Base-by-base conservation (phyloP, 1,284 basidiomycete species). In the Boletus semigastroideus region DNA sequence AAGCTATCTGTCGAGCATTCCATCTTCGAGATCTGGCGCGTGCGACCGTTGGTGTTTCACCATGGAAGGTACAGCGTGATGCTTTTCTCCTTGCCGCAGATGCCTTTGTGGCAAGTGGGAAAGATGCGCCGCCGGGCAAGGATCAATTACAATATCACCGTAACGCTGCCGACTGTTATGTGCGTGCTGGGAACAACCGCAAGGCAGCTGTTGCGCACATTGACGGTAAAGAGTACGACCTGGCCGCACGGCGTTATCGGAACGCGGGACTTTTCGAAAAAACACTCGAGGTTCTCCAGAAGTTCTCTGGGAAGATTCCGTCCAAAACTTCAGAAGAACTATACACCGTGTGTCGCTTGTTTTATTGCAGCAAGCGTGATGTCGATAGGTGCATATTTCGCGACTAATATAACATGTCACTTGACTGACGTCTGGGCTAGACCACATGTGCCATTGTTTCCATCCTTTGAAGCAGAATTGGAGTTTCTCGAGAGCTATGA, bases 401-500 rank as follows among this genome's bases (percentile, higher is more conserved):
- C 34, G 47, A 17, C n/a, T 36, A 1, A 33, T 52, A 19, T 43
- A 17, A 31, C 36, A 45, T 51, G 6, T 6, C n/a, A n/a, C 17
- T n/a, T 36, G 16, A 13, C 46, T 52, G 11, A 30, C 16, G 5
- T 25, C n/a, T 34, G 37, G 9, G 12, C 55, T 82, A 86, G 56
- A 74, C 69, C 67, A 22, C 51, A 19, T 20, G 78, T 69, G 74
- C 79, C 8, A 5, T 64, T 88, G 0, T 89, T 88, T 59, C 55
- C 67, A 0, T 71, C 75, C 1, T 62, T 72, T 0, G 78, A 87
- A 22, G 79, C 84, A 12, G 73, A 76, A 16, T 54, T 86, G 8
- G 76, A 81, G 40, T 88, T 83, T 53, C 73, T 83, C 42, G 78
- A 83, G 50, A 75, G 80, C 13, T 77, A 74, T 44, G 78, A 76